Evolutionary conservation across 1,139 yeast species (phyloP).

Genomic region (Magnusiomyces ingens): DNA sequence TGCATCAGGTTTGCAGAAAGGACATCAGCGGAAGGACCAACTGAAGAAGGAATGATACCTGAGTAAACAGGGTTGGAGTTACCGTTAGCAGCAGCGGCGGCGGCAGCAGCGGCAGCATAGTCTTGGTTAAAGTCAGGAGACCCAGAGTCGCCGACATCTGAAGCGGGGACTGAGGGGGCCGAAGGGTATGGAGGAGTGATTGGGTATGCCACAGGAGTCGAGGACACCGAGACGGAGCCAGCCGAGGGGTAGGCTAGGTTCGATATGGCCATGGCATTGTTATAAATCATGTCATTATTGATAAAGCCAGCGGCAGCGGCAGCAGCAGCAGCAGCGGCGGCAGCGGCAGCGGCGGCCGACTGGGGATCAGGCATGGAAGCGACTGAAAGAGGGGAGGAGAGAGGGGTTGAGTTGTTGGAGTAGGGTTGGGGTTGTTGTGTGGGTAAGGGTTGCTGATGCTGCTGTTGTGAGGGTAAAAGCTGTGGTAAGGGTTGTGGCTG

Average conservation of each 20-base stretch:
- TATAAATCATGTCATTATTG: no score
- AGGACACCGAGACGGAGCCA: neutral
- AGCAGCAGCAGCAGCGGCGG: neutral
- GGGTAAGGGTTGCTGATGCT: no score
- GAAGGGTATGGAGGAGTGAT: conserved; percentile 16
- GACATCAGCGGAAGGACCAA: no score
- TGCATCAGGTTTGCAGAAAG: neutral
- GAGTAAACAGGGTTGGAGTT: no score
- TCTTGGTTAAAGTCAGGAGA: neutral
- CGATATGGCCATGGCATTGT: neutral
- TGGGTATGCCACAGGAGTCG: conserved; percentile 6
- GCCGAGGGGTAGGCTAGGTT: neutral
- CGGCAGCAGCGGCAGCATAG: no score
- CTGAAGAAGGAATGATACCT: no score
- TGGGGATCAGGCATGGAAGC: neutral
- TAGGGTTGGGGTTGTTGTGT: neutral
- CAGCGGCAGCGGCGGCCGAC: neutral
- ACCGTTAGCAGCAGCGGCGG: no score
- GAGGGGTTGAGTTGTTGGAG: conserved; percentile 1
- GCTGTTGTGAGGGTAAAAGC: no score
- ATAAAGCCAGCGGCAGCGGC: neutral
- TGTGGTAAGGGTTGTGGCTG: no score
- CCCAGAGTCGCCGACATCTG: neutral
- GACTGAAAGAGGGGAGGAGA: conserved; percentile 1
- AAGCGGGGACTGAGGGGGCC: neutral